These are phyloP conservation scores for Euptelea pleiosperma DNA, from an alignment of 164 flowering plant genomes.

Conservation along the genomic window DNA sequence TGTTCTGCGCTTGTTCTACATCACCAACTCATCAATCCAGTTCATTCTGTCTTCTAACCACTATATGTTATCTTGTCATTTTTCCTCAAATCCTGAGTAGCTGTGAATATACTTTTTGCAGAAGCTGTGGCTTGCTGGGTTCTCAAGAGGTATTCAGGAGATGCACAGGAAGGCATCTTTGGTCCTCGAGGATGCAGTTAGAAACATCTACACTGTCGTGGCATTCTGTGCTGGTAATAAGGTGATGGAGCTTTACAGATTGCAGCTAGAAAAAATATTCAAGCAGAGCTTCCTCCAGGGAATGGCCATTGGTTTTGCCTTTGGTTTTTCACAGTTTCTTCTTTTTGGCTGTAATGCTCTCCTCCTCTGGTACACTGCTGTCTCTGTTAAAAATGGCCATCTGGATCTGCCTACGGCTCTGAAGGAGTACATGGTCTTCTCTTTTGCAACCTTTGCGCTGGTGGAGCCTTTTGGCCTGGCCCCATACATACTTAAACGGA, in stretches of 20 bases:
- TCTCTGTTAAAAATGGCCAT: conserved; percentile 43
- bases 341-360: conserved; percentile 95
- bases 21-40: too few relatives aligned
- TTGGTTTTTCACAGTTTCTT: conserved; percentile 96
- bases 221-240: conserved; percentile 97
- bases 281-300: conserved; percentile 86
- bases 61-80: not conserved
- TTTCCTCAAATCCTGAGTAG: conserved; percentile 1
- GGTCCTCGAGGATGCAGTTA: conserved; percentile 97
- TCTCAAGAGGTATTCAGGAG: conserved; percentile 96
- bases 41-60: too few relatives aligned
- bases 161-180: conserved; percentile 96
- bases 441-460: conserved; percentile 93
- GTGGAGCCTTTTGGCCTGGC: conserved; percentile 99
- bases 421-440: conserved; percentile 92
- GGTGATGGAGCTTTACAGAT: conserved; percentile 89
- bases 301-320: conserved; percentile 84
- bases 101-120: conserved; percentile 34
- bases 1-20: too few relatives aligned
- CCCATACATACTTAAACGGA: conserved; percentile 88
- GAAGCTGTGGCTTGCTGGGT: conserved; percentile 99
- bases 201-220: conserved; percentile 95
- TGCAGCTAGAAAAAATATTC: conserved; percentile 66
- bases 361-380: conserved; percentile 90
- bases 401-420: conserved; percentile 61